These are phyloP conservation scores for Emydomyces testavorans DNA, from an alignment of 2,329 filamentous ascomycete genomes.

Conservation along the genomic window DNA sequence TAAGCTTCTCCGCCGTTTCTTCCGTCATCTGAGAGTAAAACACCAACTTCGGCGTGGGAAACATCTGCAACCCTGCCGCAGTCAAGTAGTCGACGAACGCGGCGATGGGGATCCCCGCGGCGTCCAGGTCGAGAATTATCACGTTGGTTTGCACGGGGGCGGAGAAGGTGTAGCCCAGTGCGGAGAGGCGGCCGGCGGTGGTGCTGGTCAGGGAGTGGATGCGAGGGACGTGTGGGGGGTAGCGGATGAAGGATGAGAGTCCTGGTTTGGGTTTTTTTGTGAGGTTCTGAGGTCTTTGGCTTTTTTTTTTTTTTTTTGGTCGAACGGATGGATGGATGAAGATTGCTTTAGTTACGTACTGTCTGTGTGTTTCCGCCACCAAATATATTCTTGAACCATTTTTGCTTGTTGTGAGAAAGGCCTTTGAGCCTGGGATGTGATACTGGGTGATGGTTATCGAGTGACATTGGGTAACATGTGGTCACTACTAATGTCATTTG, in stretches of 20 bases:
- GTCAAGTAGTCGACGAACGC: constrained; percentile 19
- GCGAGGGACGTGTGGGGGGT: constrained; percentile 18
- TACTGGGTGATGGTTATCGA: no score
- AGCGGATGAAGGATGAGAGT: constrained; percentile 19
- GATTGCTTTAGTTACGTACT: no score
- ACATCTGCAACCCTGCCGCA: constrained; percentile 18
- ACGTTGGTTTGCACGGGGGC: constrained; percentile 24
- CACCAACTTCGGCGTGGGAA: constrained; percentile 20
- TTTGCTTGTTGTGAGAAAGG: constrained; percentile 24
- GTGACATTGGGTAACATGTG: no score
- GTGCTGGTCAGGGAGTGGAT: constrained; percentile 20
- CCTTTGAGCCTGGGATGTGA: constrained; percentile 23
- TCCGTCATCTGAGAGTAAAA: constrained; percentile 24
- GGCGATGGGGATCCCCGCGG: constrained; percentile 17
- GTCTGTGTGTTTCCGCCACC: constrained; percentile 22
- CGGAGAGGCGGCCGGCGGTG: constrained; percentile 17
- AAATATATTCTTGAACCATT: constrained; percentile 25
- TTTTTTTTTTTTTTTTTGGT: no score
- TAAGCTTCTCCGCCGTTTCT: constrained; percentile 14
- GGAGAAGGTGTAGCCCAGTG: constrained; percentile 19
- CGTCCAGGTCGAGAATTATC: constrained; percentile 21
- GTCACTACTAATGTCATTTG: constrained; percentile 26
- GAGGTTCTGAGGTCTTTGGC: no score
- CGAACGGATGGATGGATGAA: no score
- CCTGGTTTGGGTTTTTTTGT: no score